Evolutionary conservation across 352 stramenopile species (phyloP), one percentile per base, ranked within the genome.

Genomic region (Globisporangium barbulae): DNA sequence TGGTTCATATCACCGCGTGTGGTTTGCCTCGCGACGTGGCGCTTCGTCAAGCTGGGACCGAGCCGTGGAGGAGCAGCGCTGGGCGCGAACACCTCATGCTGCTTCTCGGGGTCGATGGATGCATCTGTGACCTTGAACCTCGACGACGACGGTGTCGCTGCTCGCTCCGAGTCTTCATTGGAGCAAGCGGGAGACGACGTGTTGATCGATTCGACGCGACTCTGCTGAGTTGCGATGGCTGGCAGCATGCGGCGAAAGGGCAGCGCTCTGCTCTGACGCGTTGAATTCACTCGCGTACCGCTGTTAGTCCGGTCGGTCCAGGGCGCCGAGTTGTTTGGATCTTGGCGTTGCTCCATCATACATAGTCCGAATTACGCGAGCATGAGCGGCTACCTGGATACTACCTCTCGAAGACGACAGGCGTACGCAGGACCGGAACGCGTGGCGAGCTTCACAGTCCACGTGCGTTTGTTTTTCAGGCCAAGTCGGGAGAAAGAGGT

Each of bases 1-100:
- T 57, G 52, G 31, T 28, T 28, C n/a, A 66, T 33, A 44, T 66
- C 60, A n/a, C 60, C 60, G 12, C 60, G 60, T 9, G 60, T 49
- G 21, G 44, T 30, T 53, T 42, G n/a, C 13, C 13, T 55, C 15
- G 30, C 9, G 0, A 63, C 5, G 15, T 31, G 28, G 3, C 21
- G 57, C 42, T 48, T 55, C 21, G 44, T 37, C 30, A 54, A 21
- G 2, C 30, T 63, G 3, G 44, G 57, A 30, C 44, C 44, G 5
- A 55, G 35, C 30, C n/a, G 57, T 13, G 31, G 19, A 15, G 31
- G 52, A n/a, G 37, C 6, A 35, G 49, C 21, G 30, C 3, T 28
- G 41, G 19, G 12, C 7, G 57, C 44, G 15, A 17, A 19, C 37
- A 10, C 33, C 21, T 55, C 57, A 9, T 9, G 37, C 6, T 25